Conservation (phyloP, 306 rosid species). For the Glycine soja region DNA sequence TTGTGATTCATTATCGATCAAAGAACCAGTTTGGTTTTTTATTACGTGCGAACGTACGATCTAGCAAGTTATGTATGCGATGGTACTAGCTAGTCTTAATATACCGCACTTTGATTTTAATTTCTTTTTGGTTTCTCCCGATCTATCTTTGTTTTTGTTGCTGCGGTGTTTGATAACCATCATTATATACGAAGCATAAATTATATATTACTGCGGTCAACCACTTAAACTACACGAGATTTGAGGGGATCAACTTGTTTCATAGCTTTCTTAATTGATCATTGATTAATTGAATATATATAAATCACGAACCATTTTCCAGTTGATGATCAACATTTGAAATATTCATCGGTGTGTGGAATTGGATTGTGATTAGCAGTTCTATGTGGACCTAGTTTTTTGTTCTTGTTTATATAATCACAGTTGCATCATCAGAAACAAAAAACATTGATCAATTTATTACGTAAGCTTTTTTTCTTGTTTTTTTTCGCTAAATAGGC, state of each 20-base stretch:
- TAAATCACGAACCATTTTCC: slow-evolving; percentile 11
- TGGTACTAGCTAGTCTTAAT: slow-evolving; percentile 9
- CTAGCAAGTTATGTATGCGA: slow-evolving; percentile 19
- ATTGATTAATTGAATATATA: not conserved
- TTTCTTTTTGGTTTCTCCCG: slow-evolving; percentile 2
- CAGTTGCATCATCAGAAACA: not conserved
- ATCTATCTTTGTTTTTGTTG: slow-evolving; percentile 5
- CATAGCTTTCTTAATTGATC: slow-evolving; percentile 14
- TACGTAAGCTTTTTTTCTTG: not conserved
- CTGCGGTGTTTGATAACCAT: slow-evolving; percentile 7
- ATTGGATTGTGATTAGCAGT: slow-evolving; percentile 14
- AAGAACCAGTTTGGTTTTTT: slow-evolving; percentile 21
- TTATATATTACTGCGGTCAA: not conserved
- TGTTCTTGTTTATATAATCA: not conserved
- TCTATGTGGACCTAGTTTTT: not conserved
- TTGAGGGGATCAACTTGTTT: slow-evolving; percentile 27
- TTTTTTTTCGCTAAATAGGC: not conserved
- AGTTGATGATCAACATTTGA: slow-evolving; percentile 5
- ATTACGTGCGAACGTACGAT: slow-evolving; percentile 1
- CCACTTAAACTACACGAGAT: not conserved
- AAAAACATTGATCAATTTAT: slow-evolving; percentile 25
- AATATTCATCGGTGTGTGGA: not conserved
- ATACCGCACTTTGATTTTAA: not conserved
- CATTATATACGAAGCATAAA: not conserved
- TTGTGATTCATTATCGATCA: slow-evolving; percentile 28